Evolutionary conservation across 2,329 filamentous ascomycete genomes (phyloP).

Genomic region (Myriosclerotinia curreyana): DNA sequence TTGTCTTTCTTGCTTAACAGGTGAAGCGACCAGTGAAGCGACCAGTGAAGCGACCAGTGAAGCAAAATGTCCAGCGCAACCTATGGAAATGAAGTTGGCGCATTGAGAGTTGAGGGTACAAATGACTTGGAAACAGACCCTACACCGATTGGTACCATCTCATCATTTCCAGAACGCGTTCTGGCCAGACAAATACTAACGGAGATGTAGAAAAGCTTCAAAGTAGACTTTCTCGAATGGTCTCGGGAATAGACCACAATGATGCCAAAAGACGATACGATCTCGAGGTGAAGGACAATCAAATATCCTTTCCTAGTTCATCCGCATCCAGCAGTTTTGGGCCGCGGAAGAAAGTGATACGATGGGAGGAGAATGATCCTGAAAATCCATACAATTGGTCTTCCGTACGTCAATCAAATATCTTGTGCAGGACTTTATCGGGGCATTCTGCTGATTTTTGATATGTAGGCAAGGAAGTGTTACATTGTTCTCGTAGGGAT

Average conservation of each 20-base stretch:
- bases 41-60: too few species aligned
- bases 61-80: background rate
- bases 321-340: slow-evolving; percentile 27
- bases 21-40: background rate
- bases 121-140: background rate
- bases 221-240: slow-evolving; percentile 27
- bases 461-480: slow-evolving; percentile 50
- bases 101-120: background rate
- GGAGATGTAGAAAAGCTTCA: slow-evolving; percentile 13
- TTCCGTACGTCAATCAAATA: slow-evolving; percentile 24
- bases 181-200: background rate
- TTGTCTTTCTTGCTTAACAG: background rate
- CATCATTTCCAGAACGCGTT: background rate
- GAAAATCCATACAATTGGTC: slow-evolving; percentile 39
- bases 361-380: slow-evolving; percentile 35
- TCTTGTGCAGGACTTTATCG: background rate
- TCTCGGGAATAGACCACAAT: slow-evolving; percentile 41
- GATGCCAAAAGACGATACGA: slow-evolving; percentile 45
- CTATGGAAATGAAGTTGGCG: background rate
- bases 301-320: slow-evolving; percentile 34
- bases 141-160: background rate
- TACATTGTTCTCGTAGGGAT: slow-evolving; percentile 54
- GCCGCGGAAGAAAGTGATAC: slow-evolving; percentile 31
- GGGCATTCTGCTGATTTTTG: slow-evolving; percentile 8
- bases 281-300: slow-evolving; percentile 44